Base-by-base conservation (phyloP, 2,329 filamentous ascomycete genomes). In the Talaromyces sp. region DNA sequence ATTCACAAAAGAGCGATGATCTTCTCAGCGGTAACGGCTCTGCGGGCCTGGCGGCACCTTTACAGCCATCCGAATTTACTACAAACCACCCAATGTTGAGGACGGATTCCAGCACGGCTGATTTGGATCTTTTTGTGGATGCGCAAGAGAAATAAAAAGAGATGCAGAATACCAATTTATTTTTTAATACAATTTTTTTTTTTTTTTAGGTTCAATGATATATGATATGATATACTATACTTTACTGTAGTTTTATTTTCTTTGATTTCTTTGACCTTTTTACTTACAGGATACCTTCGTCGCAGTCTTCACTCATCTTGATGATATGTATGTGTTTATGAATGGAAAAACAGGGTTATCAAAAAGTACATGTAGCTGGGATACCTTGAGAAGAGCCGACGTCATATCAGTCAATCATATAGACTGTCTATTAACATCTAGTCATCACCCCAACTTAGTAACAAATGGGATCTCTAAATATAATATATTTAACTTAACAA, bases 51-150 rank as follows among this genome's bases (percentile, higher is more conserved):
- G 71, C 63, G 68, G 64, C 60, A 31, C 67, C 63, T 3, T 59
- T 65, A 11, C 56, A 63, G 31, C 65, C 65, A 21, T 38, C 53
- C 12, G 38, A 17, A 35, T 48, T 27, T 10, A 62, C 59, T 7
- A 41, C 56, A 27, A 63, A 50, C 32, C 56, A 61, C 17, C 35
- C 62, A 17, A 56, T 60, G 31, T 57, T 66, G 60, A 71, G 75
- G 29, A 69, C 69, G 51, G 75, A 77, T 61, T 76, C 76, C 0
- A 65, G 69, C 57, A 76, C 75, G 12, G 70, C 70, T 19, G 72
- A 74, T 35, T 65, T 74, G 46, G 75, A 79, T 55, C 66, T 74
- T 46, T 79, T 79, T 64, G 75, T 80, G 50, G 77, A 79, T 67
- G 77, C 77, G 43, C 61, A 70, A 62, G 70, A 72, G 58, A 63